Conservation (phyloP, 257 asterid genomes). For the Parsonsia alboflavescens region DNA sequence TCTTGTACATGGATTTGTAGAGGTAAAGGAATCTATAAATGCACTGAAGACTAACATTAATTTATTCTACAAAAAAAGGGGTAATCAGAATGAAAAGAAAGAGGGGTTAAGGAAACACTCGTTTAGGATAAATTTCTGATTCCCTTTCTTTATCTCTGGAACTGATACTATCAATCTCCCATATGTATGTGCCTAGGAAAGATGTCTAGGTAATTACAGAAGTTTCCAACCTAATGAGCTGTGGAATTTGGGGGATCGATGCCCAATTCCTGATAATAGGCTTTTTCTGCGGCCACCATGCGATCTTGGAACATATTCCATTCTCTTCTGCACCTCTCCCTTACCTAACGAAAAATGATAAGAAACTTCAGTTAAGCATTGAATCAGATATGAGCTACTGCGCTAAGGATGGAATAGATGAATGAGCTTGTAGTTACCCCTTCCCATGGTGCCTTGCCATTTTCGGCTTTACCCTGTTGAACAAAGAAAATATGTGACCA, state of each 20-base stretch:
- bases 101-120: background rate
- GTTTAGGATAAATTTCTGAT: background rate
- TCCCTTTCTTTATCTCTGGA: background rate
- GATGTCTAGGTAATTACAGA: conserved; percentile 9
- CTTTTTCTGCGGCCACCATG: conserved; percentile 59
- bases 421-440: conserved; percentile 51
- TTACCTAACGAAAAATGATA: conserved; percentile 39
- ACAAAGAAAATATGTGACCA: conserved; percentile 9
- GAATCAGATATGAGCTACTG: background rate
- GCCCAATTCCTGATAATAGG: conserved; percentile 59
- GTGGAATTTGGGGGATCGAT: conserved; percentile 63
- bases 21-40: background rate
- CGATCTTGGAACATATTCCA: conserved; percentile 82
- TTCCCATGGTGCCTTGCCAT: conserved; percentile 95
- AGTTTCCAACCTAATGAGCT: conserved; percentile 28
- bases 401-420: no score
- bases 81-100: background rate
- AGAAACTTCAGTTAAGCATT: background rate
- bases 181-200: conserved; percentile 1
- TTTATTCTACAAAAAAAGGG: background rate
- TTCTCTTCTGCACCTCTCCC: conserved; percentile 77
- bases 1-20: no score
- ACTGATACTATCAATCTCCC: background rate
- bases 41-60: background rate
- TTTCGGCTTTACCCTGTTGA: conserved; percentile 66